A percentile compares a stretch with the other conserved stretches of the same genome.
Evolutionary conservation across 2,329 filamentous ascomycete genomes (phyloP).

Genomic region (Blastomyces gilchristii): DNA sequence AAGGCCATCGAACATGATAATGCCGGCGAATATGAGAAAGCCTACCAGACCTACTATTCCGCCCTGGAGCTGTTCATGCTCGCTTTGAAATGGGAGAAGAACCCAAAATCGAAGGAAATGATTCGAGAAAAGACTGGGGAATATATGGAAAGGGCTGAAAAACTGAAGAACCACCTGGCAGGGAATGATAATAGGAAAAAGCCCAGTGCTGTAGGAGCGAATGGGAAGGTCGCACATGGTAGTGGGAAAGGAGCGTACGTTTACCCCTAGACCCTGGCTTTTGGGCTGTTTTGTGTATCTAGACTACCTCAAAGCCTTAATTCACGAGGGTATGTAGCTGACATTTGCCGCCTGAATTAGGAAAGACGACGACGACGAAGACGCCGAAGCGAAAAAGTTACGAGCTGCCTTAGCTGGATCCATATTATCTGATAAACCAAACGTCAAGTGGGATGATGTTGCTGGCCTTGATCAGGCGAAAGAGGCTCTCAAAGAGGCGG

Average conservation of each 20-base stretch:
- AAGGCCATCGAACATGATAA: conserved; percentile 96
- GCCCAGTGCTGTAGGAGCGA: conserved; percentile 42
- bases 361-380: conserved; percentile 56
- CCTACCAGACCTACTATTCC: conserved; percentile 91
- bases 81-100: conserved; percentile 99
- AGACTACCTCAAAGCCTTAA: not conserved
- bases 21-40: conserved; percentile 90
- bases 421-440: conserved; percentile 89
- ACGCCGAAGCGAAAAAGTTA: conserved; percentile 92
- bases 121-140: conserved; percentile 90
- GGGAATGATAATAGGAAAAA: conserved; percentile 48
- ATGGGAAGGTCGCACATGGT: conserved; percentile 42
- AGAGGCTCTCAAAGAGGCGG: conserved; percentile 94
- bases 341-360: conserved; percentile 16
- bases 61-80: conserved; percentile 98
- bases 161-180: conserved; percentile 82
- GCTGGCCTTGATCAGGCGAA: conserved; percentile 89
- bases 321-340: conserved; percentile 7
- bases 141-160: conserved; percentile 98
- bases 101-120: conserved; percentile 91
- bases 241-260: conserved; percentile 46
- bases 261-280: conserved; percentile 10
- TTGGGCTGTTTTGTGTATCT: not conserved
- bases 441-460: conserved; percentile 96
- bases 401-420: conserved; percentile 81